phyloP scores from a whole-genome alignment of 768 basidiomycete genomes.

The Daedaleopsis nitida region DNA sequence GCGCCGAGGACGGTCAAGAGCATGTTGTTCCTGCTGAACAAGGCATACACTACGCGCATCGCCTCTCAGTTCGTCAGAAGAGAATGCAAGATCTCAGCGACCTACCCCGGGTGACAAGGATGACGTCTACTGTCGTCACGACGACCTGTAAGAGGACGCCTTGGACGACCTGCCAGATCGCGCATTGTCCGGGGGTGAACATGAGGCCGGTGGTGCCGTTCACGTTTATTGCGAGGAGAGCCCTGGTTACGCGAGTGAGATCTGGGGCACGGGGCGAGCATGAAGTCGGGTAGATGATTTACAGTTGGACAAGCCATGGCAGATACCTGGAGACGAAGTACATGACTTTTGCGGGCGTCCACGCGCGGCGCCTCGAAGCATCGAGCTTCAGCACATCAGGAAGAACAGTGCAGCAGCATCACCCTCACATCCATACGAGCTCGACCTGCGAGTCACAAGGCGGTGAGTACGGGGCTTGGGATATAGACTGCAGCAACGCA shows the following conservation, averaged over 20 bases:
- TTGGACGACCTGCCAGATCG: conserved; percentile 25
- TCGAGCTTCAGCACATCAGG: background rate
- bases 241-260: no score
- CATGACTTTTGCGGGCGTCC: conserved; percentile 27
- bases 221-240: conserved; percentile 27
- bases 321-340: conserved; percentile 25
- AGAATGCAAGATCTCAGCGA: background rate
- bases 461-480: no score
- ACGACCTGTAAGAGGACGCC: conserved; percentile 25
- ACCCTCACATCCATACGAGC: conserved; percentile 28
- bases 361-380: conserved; percentile 9
- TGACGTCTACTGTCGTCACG: conserved; percentile 28
- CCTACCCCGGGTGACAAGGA: conserved; percentile 29
- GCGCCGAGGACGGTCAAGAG: conserved; percentile 17
- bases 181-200: conserved; percentile 22
- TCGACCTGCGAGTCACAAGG: conserved; percentile 27
- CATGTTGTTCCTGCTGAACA: conserved; percentile 20
- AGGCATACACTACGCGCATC: conserved; percentile 23
- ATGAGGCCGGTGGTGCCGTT: conserved; percentile 25
- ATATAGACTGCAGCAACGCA: background rate
- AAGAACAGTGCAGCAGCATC: no score
- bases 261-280: background rate
- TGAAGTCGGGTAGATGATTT: background rate
- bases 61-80: background rate
- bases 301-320: conserved; percentile 28